Conservation (phyloP, 441 rosid species). For the Adansonia gregorii region DNA sequence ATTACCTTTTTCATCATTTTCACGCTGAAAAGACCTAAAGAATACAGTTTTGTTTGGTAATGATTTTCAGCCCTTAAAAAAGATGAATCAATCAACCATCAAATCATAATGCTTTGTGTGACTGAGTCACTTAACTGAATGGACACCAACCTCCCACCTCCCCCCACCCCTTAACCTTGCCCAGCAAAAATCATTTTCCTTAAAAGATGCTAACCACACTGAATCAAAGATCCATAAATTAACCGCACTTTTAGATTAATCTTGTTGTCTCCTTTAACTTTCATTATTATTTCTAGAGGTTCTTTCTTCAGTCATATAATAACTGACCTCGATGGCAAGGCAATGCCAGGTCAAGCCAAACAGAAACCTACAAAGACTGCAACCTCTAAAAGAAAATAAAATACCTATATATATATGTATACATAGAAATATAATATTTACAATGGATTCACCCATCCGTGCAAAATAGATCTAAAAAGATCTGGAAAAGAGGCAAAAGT, state of each 20-base stretch:
- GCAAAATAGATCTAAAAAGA: constrained; percentile 33
- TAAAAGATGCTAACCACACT: background rate
- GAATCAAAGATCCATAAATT: constrained; percentile 10
- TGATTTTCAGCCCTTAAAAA: too few relatives aligned
- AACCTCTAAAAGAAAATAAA: constrained; percentile 10
- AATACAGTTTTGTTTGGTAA: background rate
- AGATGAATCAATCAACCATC: constrained; percentile 23
- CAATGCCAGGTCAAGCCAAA: constrained; percentile 31
- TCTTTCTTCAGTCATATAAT: background rate
- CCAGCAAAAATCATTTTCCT: background rate
- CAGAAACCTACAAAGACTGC: constrained; percentile 29
- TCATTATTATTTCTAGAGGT: background rate
- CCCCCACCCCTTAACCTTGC: too few relatives aligned
- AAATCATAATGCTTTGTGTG: constrained; percentile 31
- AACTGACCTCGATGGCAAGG: background rate
- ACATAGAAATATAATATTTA: background rate
- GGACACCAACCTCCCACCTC: background rate
- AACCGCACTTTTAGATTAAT: constrained; percentile 3
- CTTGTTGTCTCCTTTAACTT: background rate
- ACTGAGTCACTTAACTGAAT: background rate
- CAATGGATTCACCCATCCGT: constrained; percentile 53
- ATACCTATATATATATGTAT: constrained; percentile 7
- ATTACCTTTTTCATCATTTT: background rate
- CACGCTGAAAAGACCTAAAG: background rate
- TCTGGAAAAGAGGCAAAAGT: background rate